Conservation (phyloP, 345 rosid genomes). For the Dipteronia dyeriana region DNA sequence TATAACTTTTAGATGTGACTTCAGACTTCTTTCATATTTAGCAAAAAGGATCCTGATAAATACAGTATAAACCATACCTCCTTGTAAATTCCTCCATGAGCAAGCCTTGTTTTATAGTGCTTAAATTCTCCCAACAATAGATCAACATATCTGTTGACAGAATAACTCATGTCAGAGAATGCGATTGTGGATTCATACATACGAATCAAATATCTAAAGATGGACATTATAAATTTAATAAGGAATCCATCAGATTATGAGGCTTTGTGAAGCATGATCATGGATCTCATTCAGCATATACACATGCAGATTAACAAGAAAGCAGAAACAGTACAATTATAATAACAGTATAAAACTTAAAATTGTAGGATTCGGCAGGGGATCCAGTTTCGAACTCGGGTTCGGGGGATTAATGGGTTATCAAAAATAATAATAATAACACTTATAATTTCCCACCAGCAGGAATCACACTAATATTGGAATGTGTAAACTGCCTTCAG, state of each 20-base stretch:
- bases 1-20: neutral
- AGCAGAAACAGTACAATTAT: constrained; percentile 1
- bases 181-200: neutral
- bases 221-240: neutral
- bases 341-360: neutral
- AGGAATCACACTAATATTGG: neutral
- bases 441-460: constrained; percentile 6
- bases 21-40: neutral
- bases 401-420: too few species aligned
- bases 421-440: neutral
- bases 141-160: constrained; percentile 82
- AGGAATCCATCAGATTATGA: neutral
- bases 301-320: neutral
- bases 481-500: neutral
- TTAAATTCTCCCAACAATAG: constrained; percentile 93
- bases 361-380: too few species aligned
- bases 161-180: constrained; percentile 2
- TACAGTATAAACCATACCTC: constrained; percentile 56
- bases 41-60: neutral
- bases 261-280: neutral
- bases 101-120: constrained; percentile 91
- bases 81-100: constrained; percentile 79
- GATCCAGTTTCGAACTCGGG: too few species aligned
- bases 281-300: neutral
- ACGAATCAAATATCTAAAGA: constrained; percentile 6